Evolutionary conservation across 164 flowering plant species (phyloP).

Genomic region (Malania oleifera): DNA sequence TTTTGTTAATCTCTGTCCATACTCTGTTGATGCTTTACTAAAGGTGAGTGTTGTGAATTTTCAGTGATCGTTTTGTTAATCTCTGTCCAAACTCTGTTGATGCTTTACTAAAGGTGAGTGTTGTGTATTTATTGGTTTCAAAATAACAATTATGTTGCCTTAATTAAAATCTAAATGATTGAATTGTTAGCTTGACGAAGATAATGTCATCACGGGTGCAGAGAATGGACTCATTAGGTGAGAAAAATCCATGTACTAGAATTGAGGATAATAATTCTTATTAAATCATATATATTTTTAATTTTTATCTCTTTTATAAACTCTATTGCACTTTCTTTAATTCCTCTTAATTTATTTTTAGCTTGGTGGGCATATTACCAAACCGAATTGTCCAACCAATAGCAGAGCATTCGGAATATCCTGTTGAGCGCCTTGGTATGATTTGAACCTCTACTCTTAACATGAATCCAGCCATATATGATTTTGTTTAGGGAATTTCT

Average conservation of each 20-base stretch:
- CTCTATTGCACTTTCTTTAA: neutral
- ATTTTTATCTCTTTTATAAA: neutral
- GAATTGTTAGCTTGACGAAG: constrained; percentile 76
- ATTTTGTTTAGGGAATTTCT: no score
- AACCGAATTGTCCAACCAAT: constrained; percentile 90
- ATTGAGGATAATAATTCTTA: no score
- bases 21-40: constrained; percentile 72
- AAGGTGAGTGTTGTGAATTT: constrained; percentile 50
- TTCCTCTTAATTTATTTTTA: constrained; percentile 19
- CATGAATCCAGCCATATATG: no score
- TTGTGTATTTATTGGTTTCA: neutral
- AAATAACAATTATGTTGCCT: neutral
- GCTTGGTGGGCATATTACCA: constrained; percentile 89
- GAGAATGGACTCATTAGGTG: constrained; percentile 95
- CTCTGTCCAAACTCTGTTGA: constrained; percentile 68
- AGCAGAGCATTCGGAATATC: constrained; percentile 92
- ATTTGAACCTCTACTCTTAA: neutral
- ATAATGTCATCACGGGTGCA: constrained; percentile 72
- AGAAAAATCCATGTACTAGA: no score
- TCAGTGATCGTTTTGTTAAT: constrained; percentile 62
- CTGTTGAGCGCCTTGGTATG: constrained; percentile 92
- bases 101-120: constrained; percentile 68
- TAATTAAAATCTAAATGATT: neutral
- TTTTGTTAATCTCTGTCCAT: constrained; percentile 65
- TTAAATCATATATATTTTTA: no score